Base-by-base conservation (phyloP, 495 filamentous ascomycete species). In the Annulohypoxylon moriforme region DNA sequence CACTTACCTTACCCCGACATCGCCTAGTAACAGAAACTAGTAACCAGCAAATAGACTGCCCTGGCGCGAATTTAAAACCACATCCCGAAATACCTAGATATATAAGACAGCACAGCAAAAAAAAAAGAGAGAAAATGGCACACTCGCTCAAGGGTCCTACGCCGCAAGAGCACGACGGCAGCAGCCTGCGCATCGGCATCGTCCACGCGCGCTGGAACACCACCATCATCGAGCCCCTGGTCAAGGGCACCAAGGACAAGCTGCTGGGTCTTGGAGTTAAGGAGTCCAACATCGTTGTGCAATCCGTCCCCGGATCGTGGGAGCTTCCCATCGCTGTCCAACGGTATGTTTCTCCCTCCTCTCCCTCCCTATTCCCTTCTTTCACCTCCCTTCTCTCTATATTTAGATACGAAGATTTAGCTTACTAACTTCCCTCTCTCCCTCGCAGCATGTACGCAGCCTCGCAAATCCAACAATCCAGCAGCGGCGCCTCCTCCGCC, bases 131-230 rank as follows among this genome's bases (percentile, higher is more conserved):
- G 31, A 73, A 65, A 10, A 68, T 68, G 65, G 65, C 71, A 60
- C 71, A 73, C 71, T 73, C 84, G 22, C 76, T 78, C 76, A 85
- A 86, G 68, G 82, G 83, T 53, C 82, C 82, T 4, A 73, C 75
- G 52, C 82, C 80, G 40, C 80, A 84, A 72, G 69, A 77, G 74
- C 81, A 82, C 80, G 81, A 88, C 80, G 96, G 96, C 76, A 92
- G 91, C 74, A 86, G 84, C 67, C 88, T 99, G 67, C 93, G 96
- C 71, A 90, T 99, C 76, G 94, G 91, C 60, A 97, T 99, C 75
- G 88, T 99, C 31, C 96, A 98, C 81, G 96, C 94, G 24, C 89
- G 96, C 68, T 99, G 96, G 96, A 99, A 98, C 81, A 89, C 85
- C 55, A 80, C 72, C 33, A 83, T 87, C 75, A 95, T 98, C 80